Percentiles rank a stretch among this genome's conserved stretches.
Evolutionary conservation across 2,329 filamentous ascomycete genomes (phyloP).

Genomic region (Xylaria sp.): DNA sequence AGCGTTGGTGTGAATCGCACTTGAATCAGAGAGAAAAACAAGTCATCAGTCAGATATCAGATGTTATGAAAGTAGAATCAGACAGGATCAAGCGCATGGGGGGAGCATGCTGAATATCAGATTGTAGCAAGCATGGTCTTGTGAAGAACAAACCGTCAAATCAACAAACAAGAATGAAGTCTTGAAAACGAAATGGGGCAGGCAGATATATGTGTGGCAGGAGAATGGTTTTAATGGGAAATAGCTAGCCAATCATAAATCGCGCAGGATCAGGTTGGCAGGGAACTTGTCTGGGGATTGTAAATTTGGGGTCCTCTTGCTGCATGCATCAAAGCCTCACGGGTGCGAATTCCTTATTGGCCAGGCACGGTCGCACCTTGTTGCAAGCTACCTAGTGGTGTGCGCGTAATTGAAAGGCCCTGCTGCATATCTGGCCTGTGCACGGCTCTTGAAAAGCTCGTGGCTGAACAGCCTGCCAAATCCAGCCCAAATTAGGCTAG

Average conservation of each 20-base stretch:
- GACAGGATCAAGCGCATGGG: neutral
- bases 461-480: conserved; percentile 27
- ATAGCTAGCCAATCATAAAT: conserved; percentile 36
- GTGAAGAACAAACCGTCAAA: neutral
- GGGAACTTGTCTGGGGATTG: conserved; percentile 27
- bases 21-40: neutral
- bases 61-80: neutral
- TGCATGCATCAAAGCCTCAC: conserved; percentile 35
- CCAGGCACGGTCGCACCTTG: neutral
- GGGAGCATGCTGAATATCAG: neutral
- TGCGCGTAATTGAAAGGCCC: conserved; percentile 10
- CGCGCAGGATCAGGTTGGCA: conserved; percentile 2
- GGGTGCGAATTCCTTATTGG: conserved; percentile 26
- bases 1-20: neutral
- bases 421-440: conserved; percentile 16
- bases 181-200: neutral
- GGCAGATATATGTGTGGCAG: neutral
- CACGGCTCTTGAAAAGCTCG: conserved; percentile 6
- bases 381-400: conserved; percentile 19
- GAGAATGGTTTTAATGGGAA: neutral
- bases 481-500: conserved; percentile 44
- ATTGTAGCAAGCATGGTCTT: neutral
- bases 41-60: too few species aligned
- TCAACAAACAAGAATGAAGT: conserved; percentile 6
- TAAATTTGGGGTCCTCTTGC: conserved; percentile 23